Conservation (phyloP, 2,329 filamentous ascomycete species). For the Colletotrichum orchidophilum region DNA sequence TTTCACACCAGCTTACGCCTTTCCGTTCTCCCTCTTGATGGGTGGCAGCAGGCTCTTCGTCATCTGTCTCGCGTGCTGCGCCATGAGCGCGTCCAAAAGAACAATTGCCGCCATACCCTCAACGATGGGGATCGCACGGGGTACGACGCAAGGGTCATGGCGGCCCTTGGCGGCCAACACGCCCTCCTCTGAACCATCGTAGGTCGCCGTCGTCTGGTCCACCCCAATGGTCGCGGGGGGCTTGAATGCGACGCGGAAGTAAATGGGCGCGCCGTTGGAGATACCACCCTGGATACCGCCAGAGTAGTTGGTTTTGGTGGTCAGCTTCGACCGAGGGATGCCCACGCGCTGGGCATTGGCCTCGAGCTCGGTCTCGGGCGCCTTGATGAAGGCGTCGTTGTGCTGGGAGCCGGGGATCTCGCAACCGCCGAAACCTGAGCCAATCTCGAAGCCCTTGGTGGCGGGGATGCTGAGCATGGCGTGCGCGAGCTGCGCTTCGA, state of each 20-base stretch:
- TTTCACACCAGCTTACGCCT: neutral
- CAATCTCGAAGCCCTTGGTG: slow-evolving; percentile 95
- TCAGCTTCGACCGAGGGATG: slow-evolving; percentile 68
- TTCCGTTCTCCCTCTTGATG: slow-evolving; percentile 25
- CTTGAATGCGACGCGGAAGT: slow-evolving; percentile 96
- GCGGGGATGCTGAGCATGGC: slow-evolving; percentile 96
- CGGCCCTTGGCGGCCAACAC: slow-evolving; percentile 89
- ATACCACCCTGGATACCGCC: slow-evolving; percentile 97
- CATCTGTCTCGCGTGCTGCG: slow-evolving; percentile 72
- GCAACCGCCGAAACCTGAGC: slow-evolving; percentile 89
- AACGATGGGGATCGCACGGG: slow-evolving; percentile 85
- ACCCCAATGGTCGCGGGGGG: slow-evolving; percentile 92
- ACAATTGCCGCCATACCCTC: slow-evolving; percentile 92
- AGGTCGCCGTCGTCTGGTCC: slow-evolving; percentile 84
- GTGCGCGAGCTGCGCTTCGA: slow-evolving; percentile 90
- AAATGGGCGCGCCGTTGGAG: slow-evolving; percentile 91
- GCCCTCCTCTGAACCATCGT: slow-evolving; percentile 76
- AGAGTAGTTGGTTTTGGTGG: slow-evolving; percentile 93
- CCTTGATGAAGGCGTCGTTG: slow-evolving; percentile 85
- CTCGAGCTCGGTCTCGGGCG: slow-evolving; percentile 52
- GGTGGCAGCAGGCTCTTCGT: slow-evolving; percentile 32
- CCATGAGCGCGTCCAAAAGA: slow-evolving; percentile 86
- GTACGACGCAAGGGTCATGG: slow-evolving; percentile 93
- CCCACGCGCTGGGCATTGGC: slow-evolving; percentile 47
- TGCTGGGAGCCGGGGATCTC: slow-evolving; percentile 88